A percentile compares a stretch with the other conserved stretches of the same genome.
These are phyloP conservation scores for Leishmania tropica DNA, from an alignment of 208 protist genomes.

Conservation along the genomic window DNA sequence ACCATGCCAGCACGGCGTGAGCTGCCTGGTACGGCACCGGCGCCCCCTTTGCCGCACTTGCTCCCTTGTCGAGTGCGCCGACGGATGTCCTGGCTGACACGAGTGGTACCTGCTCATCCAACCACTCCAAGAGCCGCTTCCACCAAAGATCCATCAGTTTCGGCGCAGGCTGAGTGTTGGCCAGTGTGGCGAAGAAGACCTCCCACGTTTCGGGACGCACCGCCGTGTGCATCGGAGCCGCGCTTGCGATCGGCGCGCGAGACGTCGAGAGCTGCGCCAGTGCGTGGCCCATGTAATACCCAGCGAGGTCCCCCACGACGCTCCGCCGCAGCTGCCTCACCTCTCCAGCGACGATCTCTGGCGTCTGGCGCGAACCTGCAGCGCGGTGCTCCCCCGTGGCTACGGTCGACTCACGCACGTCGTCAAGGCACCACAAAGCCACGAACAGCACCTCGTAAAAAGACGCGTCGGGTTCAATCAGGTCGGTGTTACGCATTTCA, in stretches of 20 bases:
- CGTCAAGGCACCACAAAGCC: slow-evolving; percentile 7
- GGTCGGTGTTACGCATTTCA: slow-evolving; percentile 47
- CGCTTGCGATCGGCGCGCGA: neutral
- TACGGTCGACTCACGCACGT: neutral
- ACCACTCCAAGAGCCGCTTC: slow-evolving; percentile 41
- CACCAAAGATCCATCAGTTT: slow-evolving; percentile 88
- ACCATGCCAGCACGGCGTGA: slow-evolving; percentile 72
- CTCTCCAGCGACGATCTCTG: slow-evolving; percentile 34
- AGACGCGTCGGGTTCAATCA: slow-evolving; percentile 49
- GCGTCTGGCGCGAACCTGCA: neutral
- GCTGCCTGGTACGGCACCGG: slow-evolving; percentile 58
- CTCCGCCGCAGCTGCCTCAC: slow-evolving; percentile 24
- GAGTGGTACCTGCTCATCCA: neutral
- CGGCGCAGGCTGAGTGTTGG: slow-evolving; percentile 54
- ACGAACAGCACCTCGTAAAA: slow-evolving; percentile 57
- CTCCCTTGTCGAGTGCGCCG: slow-evolving; percentile 1
- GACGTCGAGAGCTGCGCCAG: slow-evolving; percentile 26
- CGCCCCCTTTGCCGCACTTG: neutral
- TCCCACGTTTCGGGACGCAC: slow-evolving; percentile 55
- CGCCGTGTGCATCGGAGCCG: neutral
- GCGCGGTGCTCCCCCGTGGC: neutral
- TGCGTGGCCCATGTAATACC: slow-evolving; percentile 77
- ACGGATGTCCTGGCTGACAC: slow-evolving; percentile 3
- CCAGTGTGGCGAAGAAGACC: slow-evolving; percentile 54
- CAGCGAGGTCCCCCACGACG: slow-evolving; percentile 46